Evolutionary conservation across 805 yeast species (phyloP).

Genomic region (Debaryomyces hansenii): DNA sequence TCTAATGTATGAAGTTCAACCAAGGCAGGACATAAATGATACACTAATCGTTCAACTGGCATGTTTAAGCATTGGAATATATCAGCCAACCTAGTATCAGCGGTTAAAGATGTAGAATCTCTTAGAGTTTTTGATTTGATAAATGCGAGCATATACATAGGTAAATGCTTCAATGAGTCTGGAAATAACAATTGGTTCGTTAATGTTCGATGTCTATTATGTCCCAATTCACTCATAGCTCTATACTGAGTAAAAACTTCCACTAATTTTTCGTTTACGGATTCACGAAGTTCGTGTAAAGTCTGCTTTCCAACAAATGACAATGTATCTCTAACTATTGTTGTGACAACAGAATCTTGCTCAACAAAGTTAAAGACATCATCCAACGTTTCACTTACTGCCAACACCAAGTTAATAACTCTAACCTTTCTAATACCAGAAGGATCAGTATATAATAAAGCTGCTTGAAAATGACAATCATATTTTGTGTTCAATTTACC

Average conservation of each 20-base stretch:
- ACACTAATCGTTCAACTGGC: slow-evolving; percentile 56
- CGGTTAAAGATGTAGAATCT: slow-evolving; percentile 45
- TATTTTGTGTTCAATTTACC: slow-evolving; percentile 65
- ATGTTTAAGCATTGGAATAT: slow-evolving; percentile 50
- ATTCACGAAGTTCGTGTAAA: slow-evolving; percentile 36
- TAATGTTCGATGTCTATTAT: slow-evolving; percentile 32
- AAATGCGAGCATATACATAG: slow-evolving; percentile 66
- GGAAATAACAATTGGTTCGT: slow-evolving; percentile 76
- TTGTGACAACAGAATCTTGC: slow-evolving; percentile 47
- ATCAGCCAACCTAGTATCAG: slow-evolving; percentile 66
- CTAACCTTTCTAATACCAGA: slow-evolving; percentile 81
- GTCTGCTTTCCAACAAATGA: slow-evolving; percentile 42
- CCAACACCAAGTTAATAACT: slow-evolving; percentile 79
- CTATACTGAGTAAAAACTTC: slow-evolving; percentile 51
- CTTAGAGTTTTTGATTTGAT: slow-evolving; percentile 67
- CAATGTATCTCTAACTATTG: slow-evolving; percentile 40
- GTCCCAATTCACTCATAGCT: slow-evolving; percentile 46
- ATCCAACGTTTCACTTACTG: slow-evolving; percentile 70
- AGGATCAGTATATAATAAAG: slow-evolving; percentile 76
- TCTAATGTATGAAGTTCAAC: slow-evolving; percentile 67
- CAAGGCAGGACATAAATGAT: slow-evolving; percentile 77
- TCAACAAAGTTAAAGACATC: slow-evolving; percentile 81
- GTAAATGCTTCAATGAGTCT: slow-evolving; percentile 69
- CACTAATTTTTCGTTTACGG: slow-evolving; percentile 39
- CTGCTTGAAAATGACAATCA: slow-evolving; percentile 91